These are phyloP conservation scores for Nicotiana paniculata DNA, from an alignment of 257 asterid species.

Conservation along the genomic window DNA sequence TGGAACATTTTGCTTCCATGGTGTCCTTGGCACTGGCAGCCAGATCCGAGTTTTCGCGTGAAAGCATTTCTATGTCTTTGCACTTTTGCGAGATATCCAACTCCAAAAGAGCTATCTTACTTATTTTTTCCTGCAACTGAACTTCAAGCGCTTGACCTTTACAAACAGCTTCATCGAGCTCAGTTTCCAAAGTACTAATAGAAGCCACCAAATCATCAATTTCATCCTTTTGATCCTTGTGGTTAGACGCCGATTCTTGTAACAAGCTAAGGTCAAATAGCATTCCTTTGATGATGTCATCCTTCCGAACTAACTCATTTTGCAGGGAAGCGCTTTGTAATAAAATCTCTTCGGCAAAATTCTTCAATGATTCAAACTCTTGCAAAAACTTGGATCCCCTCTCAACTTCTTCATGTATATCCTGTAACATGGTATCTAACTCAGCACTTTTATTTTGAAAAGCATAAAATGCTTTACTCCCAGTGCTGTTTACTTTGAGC, in stretches of 20 bases:
- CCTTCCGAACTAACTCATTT: constrained; percentile 69
- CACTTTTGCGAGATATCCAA: constrained; percentile 35
- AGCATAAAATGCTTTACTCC: constrained; percentile 30
- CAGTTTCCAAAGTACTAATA: constrained; percentile 39
- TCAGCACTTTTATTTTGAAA: constrained; percentile 24
- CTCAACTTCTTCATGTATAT: constrained; percentile 36
- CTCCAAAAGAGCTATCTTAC: constrained; percentile 51
- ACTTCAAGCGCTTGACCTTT: constrained; percentile 45
- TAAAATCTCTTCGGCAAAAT: constrained; percentile 44
- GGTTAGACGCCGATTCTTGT: constrained; percentile 82
- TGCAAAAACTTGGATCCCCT: constrained; percentile 29
- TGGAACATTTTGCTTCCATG: constrained; percentile 35
- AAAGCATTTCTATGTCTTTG: constrained; percentile 37
- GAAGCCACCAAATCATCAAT: constrained; percentile 48
- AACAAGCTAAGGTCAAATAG: constrained; percentile 80
- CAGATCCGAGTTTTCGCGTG: constrained; percentile 46
- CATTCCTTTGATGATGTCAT: constrained; percentile 71
- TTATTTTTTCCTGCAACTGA: constrained; percentile 50
- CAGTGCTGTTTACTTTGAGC: constrained; percentile 19
- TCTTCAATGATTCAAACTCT: constrained; percentile 52
- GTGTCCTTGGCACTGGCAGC: constrained; percentile 38
- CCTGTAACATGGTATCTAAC: constrained; percentile 36
- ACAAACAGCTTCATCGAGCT: constrained; percentile 51
- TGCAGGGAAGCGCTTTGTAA: constrained; percentile 39
- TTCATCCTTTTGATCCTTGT: constrained; percentile 68